Base-by-base conservation (phyloP, 495 filamentous ascomycete species). In the Tuber umbilicatum region DNA sequence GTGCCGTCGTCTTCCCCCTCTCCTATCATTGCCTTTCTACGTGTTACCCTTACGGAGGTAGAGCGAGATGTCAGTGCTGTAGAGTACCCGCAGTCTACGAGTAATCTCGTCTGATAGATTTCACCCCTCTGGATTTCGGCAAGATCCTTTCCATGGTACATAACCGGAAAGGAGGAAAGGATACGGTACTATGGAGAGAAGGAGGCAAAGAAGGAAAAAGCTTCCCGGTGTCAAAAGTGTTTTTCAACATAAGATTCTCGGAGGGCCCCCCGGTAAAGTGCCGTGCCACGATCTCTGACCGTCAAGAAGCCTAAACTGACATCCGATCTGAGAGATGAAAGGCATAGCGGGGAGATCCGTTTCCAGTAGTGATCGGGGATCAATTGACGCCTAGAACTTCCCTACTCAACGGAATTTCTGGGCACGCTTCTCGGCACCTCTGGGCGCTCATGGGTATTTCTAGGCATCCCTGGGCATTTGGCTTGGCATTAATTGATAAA, bases 191-290 rank as follows among this genome's bases (percentile, higher is more conserved):
- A n/a, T n/a, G n/a, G n/a, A n/a, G 23, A 31, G 12, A 35, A 64
- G 14, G 14, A 19, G n/a, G n/a, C n/a, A 60, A 35, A 64, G 1
- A 50, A 50, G 19, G 17, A n/a, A 17, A 64, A 64, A 2, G 27
- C 55, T 27, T 17, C 27, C 55, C 55, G 55, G 35, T 27, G 50
- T 60, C 50, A 60, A 60, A 60, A 31, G 73, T 71, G 73, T 41
- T 75, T 73, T 73, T 68, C 60, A 72, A 47, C 35, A 39, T 39
- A 38, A 69, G 42, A 35, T 60, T 68, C 74, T 68, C 67, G 71
- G 70, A 43, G 70, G 43, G 27, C 70, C 31, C 69, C 74, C 50
- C 60, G 42, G 38, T 38, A 40, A 69, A 69, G 5, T 19, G 19
- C 12, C 5, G 68, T 50, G 60, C 31, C 16, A 47, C 23, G n/a